phyloP scores from a whole-genome alignment of 495 filamentous ascomycete species.

The Friedmanniomyces simplex region DNA sequence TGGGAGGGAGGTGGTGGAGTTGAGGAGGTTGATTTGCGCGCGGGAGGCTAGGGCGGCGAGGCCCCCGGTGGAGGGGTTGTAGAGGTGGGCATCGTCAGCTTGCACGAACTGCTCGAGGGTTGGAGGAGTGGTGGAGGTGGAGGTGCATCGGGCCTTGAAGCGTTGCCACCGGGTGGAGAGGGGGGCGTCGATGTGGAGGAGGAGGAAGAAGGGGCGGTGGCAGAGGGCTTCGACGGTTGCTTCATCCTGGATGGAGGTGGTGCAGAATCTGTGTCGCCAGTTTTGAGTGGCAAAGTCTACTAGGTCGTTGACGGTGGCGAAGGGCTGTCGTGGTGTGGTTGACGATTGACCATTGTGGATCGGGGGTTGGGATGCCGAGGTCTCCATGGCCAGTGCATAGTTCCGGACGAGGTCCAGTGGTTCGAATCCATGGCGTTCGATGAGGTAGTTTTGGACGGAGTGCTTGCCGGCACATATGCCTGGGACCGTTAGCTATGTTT shows the following conservation, averaged over 20 bases:
- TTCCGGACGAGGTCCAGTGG: slow-evolving; percentile 38
- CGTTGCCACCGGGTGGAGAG: slow-evolving; percentile 72
- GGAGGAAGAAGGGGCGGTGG: slow-evolving; percentile 80
- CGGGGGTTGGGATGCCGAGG: slow-evolving; percentile 24
- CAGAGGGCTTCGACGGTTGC: slow-evolving; percentile 57
- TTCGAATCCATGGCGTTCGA: slow-evolving; percentile 64
- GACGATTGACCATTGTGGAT: slow-evolving; percentile 16
- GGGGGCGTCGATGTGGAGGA: slow-evolving; percentile 86
- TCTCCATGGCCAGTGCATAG: slow-evolving; percentile 18
- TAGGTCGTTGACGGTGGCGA: slow-evolving; percentile 50
- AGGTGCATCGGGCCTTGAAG: slow-evolving; percentile 43
- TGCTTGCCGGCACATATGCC: slow-evolving; percentile 86
- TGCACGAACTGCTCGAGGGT: slow-evolving; percentile 67
- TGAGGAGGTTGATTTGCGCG: slow-evolving; percentile 75
- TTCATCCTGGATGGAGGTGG: slow-evolving; percentile 64
- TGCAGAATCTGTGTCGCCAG: slow-evolving; percentile 77
- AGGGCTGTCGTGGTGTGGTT: slow-evolving; percentile 31
- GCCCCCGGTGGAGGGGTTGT: slow-evolving; percentile 55
- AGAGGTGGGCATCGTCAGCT: slow-evolving; percentile 68
- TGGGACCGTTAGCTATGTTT: slow-evolving; percentile 26
- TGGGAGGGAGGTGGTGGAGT: slow-evolving; percentile 60
- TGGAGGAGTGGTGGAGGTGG: slow-evolving; percentile 34
- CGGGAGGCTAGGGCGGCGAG: slow-evolving; percentile 63
- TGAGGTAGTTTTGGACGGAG: slow-evolving; percentile 72
- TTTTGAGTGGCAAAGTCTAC: slow-evolving; percentile 74